Conservation (phyloP, 257 asterid genomes). For the Nicotiana sylvestris region DNA sequence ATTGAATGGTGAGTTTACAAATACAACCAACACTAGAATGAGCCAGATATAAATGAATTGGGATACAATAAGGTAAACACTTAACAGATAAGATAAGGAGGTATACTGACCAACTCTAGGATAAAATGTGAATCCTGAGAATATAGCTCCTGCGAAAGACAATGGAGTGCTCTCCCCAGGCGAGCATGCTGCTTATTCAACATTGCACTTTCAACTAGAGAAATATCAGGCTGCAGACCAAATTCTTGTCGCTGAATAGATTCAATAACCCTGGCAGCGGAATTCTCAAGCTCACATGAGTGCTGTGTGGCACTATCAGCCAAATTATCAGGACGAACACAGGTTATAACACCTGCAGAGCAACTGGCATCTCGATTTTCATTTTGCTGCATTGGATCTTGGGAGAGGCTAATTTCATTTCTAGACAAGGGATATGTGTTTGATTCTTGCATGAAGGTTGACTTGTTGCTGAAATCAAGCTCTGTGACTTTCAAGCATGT, state of each 20-base stretch:
- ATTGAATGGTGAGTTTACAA: not conserved
- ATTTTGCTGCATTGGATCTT: conserved; percentile 20
- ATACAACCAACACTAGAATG: not conserved
- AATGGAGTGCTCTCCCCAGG: conserved; percentile 95
- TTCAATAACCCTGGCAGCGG: conserved; percentile 50
- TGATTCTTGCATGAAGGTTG: conserved; percentile 22
- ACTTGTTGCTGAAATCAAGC: conserved; percentile 23
- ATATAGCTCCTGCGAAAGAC: conserved; percentile 93
- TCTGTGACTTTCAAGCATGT: conserved; percentile 32
- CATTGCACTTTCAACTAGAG: conserved; percentile 61
- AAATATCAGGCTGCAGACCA: conserved; percentile 62
- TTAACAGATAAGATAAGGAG: not conserved
- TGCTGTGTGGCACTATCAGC: conserved; percentile 15
- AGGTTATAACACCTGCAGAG: conserved; percentile 22
- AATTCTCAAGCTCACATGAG: conserved; percentile 20
- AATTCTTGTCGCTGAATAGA: conserved; percentile 81
- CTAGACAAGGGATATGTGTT: conserved; percentile 18
- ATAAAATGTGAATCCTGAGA: conserved; percentile 98
- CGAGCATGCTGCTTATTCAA: conserved; percentile 97
- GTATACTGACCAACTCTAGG: conserved; percentile 74
- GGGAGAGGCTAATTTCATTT: conserved; percentile 21
- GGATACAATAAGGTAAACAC: conserved; percentile 2
- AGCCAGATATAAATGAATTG: not conserved
- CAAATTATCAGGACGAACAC: conserved; percentile 18
- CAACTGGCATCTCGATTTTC: conserved; percentile 18